Evolutionary conservation across 2,329 filamentous ascomycete species (phyloP).

Genomic region (Phialemonium atrogriseum): DNA sequence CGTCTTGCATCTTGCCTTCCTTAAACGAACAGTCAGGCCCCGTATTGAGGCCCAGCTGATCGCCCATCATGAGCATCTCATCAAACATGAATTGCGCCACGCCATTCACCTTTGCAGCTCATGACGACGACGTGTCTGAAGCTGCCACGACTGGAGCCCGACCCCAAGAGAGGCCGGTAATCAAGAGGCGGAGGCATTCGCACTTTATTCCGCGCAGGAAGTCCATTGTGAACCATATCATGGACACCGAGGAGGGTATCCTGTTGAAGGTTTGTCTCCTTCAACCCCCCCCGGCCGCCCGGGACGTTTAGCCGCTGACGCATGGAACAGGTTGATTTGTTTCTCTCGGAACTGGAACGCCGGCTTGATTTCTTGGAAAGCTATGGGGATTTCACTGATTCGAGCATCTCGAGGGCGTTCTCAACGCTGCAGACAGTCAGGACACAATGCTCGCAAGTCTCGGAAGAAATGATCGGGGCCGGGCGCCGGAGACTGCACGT

Average conservation of each 20-base stretch:
- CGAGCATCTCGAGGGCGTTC: conserved; percentile 77
- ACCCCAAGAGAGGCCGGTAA: conserved; percentile 17
- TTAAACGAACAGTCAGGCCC: too few species aligned
- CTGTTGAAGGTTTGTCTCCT: conserved; percentile 41
- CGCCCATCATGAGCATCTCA: conserved; percentile 9
- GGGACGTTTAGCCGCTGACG: conserved; percentile 1
- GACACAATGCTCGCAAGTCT: conserved; percentile 80
- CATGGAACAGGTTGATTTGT: conserved; percentile 57
- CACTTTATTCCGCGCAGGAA: conserved; percentile 49
- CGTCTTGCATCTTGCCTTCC: too few species aligned
- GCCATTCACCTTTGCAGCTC: conserved; percentile 10
- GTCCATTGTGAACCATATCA: conserved; percentile 50
- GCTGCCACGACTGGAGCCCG: conserved; percentile 33
- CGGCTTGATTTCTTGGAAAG: conserved; percentile 82
- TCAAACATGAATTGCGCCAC: conserved; percentile 12
- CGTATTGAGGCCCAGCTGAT: too few species aligned
- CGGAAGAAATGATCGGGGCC: conserved; percentile 81
- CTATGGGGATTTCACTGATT: conserved; percentile 77
- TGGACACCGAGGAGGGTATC: conserved; percentile 55
- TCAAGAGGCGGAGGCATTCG: conserved; percentile 44
- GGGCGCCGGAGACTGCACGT: conserved; percentile 77
- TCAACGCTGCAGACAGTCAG: conserved; percentile 79
- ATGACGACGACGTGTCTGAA: conserved; percentile 24
- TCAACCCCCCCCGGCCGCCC: background rate
- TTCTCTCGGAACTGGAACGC: conserved; percentile 77